phyloP scores from a whole-genome alignment of 2,329 filamentous ascomycete species.

The Trichoderma cornu-damae region DNA sequence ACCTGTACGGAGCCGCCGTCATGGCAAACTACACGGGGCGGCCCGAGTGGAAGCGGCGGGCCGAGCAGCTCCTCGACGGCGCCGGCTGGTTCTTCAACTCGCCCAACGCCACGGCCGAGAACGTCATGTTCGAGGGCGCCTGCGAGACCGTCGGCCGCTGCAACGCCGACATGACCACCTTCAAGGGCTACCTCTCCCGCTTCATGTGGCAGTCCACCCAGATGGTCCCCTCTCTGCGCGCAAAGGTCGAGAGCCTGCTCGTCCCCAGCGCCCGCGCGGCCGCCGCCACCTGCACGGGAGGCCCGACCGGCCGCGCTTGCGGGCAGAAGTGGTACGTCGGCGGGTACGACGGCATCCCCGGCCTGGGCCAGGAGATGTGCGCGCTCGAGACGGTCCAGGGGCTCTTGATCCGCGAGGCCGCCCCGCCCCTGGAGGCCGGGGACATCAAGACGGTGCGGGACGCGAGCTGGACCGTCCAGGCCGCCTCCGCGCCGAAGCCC shows the following conservation, averaged over 20 bases:
- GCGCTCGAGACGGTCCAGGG: slow-evolving; percentile 60
- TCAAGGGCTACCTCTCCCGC: slow-evolving; percentile 63
- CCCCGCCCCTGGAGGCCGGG: slow-evolving; percentile 43
- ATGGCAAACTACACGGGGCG: slow-evolving; percentile 57
- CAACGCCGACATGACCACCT: slow-evolving; percentile 59
- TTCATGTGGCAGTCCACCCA: slow-evolving; percentile 57
- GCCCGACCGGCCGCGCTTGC: slow-evolving; percentile 47
- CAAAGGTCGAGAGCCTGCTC: slow-evolving; percentile 45
- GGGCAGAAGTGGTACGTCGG: slow-evolving; percentile 59
- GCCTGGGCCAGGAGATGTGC: slow-evolving; percentile 60
- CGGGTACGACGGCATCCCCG: slow-evolving; percentile 49
- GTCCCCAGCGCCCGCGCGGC: slow-evolving; percentile 51
- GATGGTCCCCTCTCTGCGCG: slow-evolving; percentile 50
- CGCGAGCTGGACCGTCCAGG: slow-evolving; percentile 20
- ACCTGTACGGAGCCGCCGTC: slow-evolving; percentile 59
- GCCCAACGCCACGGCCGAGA: slow-evolving; percentile 43
- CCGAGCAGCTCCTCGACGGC: slow-evolving; percentile 48
- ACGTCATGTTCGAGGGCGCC: slow-evolving; percentile 61
- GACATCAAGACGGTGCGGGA: slow-evolving; percentile 44
- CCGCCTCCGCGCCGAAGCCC: background rate
- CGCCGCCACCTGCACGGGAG: slow-evolving; percentile 52
- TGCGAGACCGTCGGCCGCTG: slow-evolving; percentile 57
- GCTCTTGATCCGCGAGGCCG: slow-evolving; percentile 42
- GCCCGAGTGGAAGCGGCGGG: slow-evolving; percentile 49
- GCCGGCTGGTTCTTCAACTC: slow-evolving; percentile 51